These are phyloP conservation scores for Lichtheimia corymbifera DNA, from an alignment of 371 early-diverging fungal species.

Conservation along the genomic window DNA sequence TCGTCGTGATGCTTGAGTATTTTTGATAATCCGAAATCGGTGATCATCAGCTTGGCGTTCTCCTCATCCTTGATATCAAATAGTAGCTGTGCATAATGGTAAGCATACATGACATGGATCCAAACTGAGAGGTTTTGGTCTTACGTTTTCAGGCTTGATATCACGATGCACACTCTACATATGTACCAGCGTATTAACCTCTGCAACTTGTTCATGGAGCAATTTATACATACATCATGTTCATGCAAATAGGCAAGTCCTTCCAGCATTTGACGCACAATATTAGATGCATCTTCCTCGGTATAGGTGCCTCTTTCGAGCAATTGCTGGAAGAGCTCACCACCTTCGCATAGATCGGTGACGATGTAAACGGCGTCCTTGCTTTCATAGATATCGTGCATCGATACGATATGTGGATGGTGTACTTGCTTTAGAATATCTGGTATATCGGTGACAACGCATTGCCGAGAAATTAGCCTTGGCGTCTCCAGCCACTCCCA, in stretches of 20 bases:
- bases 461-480: background rate
- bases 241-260: constrained; percentile 82
- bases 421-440: constrained; percentile 76
- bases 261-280: constrained; percentile 73
- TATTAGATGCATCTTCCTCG: constrained; percentile 69
- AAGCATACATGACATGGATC: background rate
- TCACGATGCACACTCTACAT: constrained; percentile 82
- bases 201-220: background rate
- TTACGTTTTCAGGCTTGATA: constrained; percentile 82
- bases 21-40: constrained; percentile 85
- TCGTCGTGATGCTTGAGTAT: constrained; percentile 67
- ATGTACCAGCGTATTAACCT: background rate
- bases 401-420: constrained; percentile 80
- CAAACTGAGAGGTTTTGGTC: background rate
- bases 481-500: background rate
- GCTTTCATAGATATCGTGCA: constrained; percentile 79
- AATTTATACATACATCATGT: constrained; percentile 52
- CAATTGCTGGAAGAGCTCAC: constrained; percentile 85
- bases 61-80: constrained; percentile 54
- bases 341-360: constrained; percentile 86
- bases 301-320: constrained; percentile 76
- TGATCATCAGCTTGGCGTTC: constrained; percentile 59
- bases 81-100: constrained; percentile 43
- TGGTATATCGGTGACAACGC: constrained; percentile 7
- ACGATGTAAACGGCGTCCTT: constrained; percentile 80